Conservation (phyloP, 805 yeast species). For the Hanseniaspora vineae region DNA sequence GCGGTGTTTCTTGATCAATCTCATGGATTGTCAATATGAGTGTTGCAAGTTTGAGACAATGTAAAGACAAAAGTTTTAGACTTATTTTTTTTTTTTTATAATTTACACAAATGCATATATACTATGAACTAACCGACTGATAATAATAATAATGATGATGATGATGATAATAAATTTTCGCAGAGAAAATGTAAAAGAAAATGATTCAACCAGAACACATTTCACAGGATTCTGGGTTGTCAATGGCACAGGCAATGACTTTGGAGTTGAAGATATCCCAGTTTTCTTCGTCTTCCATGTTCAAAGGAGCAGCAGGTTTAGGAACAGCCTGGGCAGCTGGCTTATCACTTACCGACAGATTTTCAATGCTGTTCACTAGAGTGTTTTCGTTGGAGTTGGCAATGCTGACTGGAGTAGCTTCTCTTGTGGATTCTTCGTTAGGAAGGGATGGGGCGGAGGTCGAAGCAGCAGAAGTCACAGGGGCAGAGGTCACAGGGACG, state of each 20-base stretch:
- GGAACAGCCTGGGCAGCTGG: constrained; percentile 18
- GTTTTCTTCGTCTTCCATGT: constrained; percentile 33
- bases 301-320: constrained; percentile 27
- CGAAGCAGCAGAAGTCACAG: constrained; percentile 1
- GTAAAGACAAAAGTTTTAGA: too few relatives aligned
- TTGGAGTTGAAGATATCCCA: constrained; percentile 83
- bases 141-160: too few relatives aligned
- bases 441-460: constrained; percentile 1
- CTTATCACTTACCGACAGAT: constrained; percentile 20
- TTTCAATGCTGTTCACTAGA: constrained; percentile 26
- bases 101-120: too few relatives aligned
- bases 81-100: too few relatives aligned
- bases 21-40: neutral
- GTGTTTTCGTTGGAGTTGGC: constrained; percentile 29
- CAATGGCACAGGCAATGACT: constrained; percentile 92
- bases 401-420: constrained; percentile 24
- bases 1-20: constrained; percentile 34
- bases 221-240: constrained; percentile 94
- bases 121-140: too few relatives aligned
- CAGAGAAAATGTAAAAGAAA: too few relatives aligned
- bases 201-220: constrained; percentile 89
- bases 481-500: constrained; percentile 4
- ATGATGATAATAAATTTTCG: too few relatives aligned
- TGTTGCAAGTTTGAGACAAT: too few relatives aligned
- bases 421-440: constrained; percentile 14